Evolutionary conservation across 1,284 basidiomycete genomes (phyloP).

Genomic region (Mycosarcoma maydis): DNA sequence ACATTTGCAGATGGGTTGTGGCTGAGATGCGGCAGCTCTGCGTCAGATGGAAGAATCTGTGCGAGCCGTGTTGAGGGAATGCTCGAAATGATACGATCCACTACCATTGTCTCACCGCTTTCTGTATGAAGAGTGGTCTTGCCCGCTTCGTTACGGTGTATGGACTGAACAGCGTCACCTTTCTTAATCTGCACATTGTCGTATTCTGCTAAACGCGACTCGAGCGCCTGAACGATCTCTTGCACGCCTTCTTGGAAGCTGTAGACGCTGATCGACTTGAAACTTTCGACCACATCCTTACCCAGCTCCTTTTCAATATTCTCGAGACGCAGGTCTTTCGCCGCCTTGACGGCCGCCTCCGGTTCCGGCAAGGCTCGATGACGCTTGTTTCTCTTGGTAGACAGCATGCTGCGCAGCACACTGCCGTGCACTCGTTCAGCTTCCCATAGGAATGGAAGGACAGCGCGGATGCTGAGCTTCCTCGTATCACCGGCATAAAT

Average conservation of each 20-base stretch:
- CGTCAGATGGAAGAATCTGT: constrained; percentile 13
- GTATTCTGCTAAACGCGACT: constrained; percentile 69
- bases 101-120: constrained; percentile 19
- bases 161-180: constrained; percentile 67
- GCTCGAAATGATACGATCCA: constrained; percentile 68
- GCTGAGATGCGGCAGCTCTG: constrained; percentile 67
- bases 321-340: constrained; percentile 25
- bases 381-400: constrained; percentile 39
- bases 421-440: constrained; percentile 78
- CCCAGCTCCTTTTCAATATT: constrained; percentile 69
- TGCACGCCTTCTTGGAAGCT: constrained; percentile 82
- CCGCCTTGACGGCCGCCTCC: constrained; percentile 26
- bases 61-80: constrained; percentile 50
- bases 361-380: constrained; percentile 20
- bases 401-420: constrained; percentile 75
- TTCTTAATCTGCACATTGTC: constrained; percentile 74
- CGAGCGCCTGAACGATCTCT: constrained; percentile 75
- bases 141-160: constrained; percentile 72
- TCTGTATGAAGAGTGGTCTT: constrained; percentile 6
- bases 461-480: constrained; percentile 77
- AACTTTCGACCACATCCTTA: constrained; percentile 69
- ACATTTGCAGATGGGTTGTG: constrained; percentile 65
- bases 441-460: constrained; percentile 79
- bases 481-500: constrained; percentile 89
- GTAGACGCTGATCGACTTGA: constrained; percentile 77